phyloP scores from a whole-genome alignment of 176 grass and related monocot genomes.

The Alloteropsis semialata region DNA sequence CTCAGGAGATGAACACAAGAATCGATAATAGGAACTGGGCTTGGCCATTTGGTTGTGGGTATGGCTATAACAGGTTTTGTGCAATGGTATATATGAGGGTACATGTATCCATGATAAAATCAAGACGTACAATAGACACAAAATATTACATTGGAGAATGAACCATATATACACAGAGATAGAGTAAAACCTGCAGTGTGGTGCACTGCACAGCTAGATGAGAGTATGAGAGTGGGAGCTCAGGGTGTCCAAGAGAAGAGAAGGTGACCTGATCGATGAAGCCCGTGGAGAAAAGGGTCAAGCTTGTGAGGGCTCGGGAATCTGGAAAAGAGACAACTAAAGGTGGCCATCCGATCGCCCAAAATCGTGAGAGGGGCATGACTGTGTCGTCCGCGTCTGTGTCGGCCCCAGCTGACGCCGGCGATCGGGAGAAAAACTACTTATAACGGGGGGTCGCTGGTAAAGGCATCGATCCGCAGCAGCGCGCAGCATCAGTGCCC shows the following conservation, averaged over 20 bases:
- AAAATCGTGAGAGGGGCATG: conserved; percentile 33
- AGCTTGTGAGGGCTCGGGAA: conserved; percentile 56
- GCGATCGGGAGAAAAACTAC: conserved; percentile 41
- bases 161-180: not conserved
- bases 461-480: conserved; percentile 55
- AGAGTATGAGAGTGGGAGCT: not conserved
- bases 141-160: not conserved
- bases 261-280: conserved; percentile 9
- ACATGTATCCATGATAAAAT: not conserved
- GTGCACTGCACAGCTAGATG: not conserved
- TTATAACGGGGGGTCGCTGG: conserved; percentile 43
- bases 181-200: not conserved
- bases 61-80: no score
- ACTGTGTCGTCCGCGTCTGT: not conserved
- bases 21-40: no score
- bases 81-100: no score
- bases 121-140: not conserved
- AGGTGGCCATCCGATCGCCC: conserved; percentile 44
- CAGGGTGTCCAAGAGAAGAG: not conserved
- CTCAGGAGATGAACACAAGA: no score
- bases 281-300: conserved; percentile 49
- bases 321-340: conserved; percentile 65
- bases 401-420: conserved; percentile 6
- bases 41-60: no score
- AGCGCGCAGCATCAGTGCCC: conserved; percentile 23